Evolutionary conservation across 2,329 filamentous ascomycete genomes (phyloP), one percentile per base, ranked within the genome.

Genomic region (Lecanosticta acicola): DNA sequence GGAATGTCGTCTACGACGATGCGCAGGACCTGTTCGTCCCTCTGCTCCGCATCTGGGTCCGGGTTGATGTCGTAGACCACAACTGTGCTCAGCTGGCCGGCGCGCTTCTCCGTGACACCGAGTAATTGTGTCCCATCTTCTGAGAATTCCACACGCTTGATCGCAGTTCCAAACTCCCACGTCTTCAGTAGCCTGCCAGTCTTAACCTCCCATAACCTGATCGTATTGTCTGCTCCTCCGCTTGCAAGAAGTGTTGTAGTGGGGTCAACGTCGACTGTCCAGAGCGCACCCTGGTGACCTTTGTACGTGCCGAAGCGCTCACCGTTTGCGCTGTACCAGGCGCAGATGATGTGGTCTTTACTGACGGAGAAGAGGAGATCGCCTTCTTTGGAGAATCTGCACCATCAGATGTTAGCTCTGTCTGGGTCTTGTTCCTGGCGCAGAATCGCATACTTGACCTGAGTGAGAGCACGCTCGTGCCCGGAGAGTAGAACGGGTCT

Each of bases 111-210:
- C 43, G 93, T 98, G 54, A 98, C 90, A 54, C 88, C 91, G 56
- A 98, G 76, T 61, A 98, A 77, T 73, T 87, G 81, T 64, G 80
- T 85, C 63, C 91, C 93, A 71, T 98, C 93, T 64, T 94, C 85
- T 67, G 83, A 90, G 77, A 98, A 98, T 73, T 96, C 91, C 68
- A 95, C 90, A 62, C 93, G 83, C 82, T 98, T 97, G 70, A 98
- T 88, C 56, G 90, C 89, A 36, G 93, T 97, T 50, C 86, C 83
- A 73, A 96, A 96, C 59, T 98, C 90, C 93, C 93, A 98, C 46
- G 85, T 87, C 83, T 97, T 96, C 64, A 98, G 79, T 67, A 87
- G 84, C 68, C 87, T 87, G 67, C 93, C 93, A 13, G 85, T 86
- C 79, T 89, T 86, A 68, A 96, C 79, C 67, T 98, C 89, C 93